Conservation (phyloP, 1,139 yeast genomes). For the Blastobotrys serpentis region DNA sequence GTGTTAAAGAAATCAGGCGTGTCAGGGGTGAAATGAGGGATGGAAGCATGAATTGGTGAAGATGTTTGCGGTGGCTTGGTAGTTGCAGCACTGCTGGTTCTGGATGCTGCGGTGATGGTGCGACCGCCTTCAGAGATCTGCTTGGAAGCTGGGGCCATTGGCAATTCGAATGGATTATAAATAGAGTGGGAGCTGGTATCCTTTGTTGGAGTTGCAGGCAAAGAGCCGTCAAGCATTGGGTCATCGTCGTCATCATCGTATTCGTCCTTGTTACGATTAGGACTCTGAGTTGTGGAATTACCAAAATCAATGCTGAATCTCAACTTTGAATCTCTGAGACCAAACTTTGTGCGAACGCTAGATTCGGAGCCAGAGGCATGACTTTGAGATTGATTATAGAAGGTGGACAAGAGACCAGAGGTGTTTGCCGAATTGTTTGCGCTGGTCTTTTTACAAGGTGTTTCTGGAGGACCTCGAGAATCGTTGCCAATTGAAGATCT, state of each 20-base stretch:
- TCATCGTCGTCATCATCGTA: conserved; percentile 12
- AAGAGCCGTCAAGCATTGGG: conserved; percentile 14
- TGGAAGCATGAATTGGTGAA: conserved; percentile 13
- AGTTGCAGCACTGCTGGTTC: conserved; percentile 10
- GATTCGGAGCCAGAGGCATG: conserved; percentile 11
- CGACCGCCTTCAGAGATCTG: conserved; percentile 18
- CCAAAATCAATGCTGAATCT: conserved; percentile 28
- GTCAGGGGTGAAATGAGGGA: conserved; percentile 25
- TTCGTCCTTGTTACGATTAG: too few relatives aligned
- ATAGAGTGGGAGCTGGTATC: conserved; percentile 16
- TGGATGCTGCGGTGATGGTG: conserved; percentile 8
- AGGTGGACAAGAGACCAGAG: background rate
- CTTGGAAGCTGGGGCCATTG: conserved; percentile 12
- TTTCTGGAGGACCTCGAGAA: conserved; percentile 57
- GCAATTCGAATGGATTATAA: conserved; percentile 9
- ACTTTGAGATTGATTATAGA: conserved; percentile 9
- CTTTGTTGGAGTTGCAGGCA: conserved; percentile 29
- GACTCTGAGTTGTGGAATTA: conserved; percentile 11
- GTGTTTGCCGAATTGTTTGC: conserved; percentile 5
- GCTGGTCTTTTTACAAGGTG: conserved; percentile 69
- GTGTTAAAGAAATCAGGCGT: conserved; percentile 27
- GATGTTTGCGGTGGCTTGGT: conserved; percentile 11
- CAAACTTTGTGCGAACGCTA: conserved; percentile 16
- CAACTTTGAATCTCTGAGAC: conserved; percentile 28
- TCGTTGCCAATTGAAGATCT: conserved; percentile 8